Conservation (phyloP, 208 protist species). For the Entamoeba invadens region DNA sequence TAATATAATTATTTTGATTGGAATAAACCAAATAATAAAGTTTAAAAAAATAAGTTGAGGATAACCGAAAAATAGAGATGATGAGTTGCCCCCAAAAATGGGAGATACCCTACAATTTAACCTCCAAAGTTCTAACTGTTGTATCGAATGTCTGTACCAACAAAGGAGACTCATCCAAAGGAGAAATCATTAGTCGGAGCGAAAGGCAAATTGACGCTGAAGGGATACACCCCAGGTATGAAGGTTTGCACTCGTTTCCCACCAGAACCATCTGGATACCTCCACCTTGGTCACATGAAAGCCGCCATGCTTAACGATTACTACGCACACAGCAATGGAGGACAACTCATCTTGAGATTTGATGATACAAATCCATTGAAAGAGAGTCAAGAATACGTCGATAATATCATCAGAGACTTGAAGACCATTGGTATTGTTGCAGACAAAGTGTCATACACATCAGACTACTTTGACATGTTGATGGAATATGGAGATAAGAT, state of each 20-base stretch:
- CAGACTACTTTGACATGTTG: slow-evolving; percentile 85
- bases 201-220: not conserved
- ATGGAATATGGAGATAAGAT: slow-evolving; percentile 63
- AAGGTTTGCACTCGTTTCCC: slow-evolving; percentile 78
- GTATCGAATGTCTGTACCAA: too few species aligned
- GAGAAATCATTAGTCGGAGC: not conserved
- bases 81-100: too few species aligned
- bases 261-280: slow-evolving; percentile 80
- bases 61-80: too few species aligned
- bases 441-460: slow-evolving; percentile 68
- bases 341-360: slow-evolving; percentile 89
- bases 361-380: slow-evolving; percentile 98
- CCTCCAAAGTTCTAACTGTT: too few species aligned
- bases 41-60: too few species aligned
- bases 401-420: slow-evolving; percentile 78
- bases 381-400: slow-evolving; percentile 78
- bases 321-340: slow-evolving; percentile 76
- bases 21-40: too few species aligned
- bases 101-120: too few species aligned
- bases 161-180: too few species aligned
- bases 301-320: slow-evolving; percentile 87
- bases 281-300: slow-evolving; percentile 93
- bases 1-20: too few species aligned
- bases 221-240: slow-evolving; percentile 9
- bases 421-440: slow-evolving; percentile 62